Evolutionary conservation across 331 rosid species (phyloP), one percentile per base, ranked within the genome.

Genomic region (Erythrophleum ivorense): DNA sequence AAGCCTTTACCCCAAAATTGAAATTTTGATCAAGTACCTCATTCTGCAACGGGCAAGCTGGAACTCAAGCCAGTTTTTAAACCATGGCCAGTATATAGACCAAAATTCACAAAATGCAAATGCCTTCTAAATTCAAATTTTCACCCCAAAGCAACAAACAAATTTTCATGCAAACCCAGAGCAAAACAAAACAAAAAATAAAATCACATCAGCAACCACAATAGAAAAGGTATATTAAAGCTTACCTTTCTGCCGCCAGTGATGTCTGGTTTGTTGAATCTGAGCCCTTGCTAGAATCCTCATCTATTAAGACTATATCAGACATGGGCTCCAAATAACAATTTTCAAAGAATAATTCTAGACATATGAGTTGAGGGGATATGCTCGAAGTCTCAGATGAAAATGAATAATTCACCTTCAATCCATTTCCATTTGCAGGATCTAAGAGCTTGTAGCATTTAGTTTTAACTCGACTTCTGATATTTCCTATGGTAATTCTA

Each of bases 371-470:
- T 63, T 84, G 90, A 62, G 97, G 91, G 71, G 97, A 91, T 82
- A 89, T 71, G 84, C 83, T 90, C 40, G 97, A 89, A 77, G 84
- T 84, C 81, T 92, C 92, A 59, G 97, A 86, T 45, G 93, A 94
- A 90, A 96, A 96, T 78, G 90, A 89, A 86, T 94, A 94, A 46
- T 92, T 91, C 82, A 91, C 95, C 89, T 84, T 92, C 81, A 96
- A 92, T 79, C 99, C 99, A 62, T 88, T 90, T 84, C 98, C 98
- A 77, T 89, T 90, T 77, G 91, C 80, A 80, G 98, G 92, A 84
- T 89, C 95, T 78, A 94, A 81, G 83, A 96, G 98, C 72, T 70
- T 41, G 73, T 94, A 90, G 87, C 79, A 84, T 90, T 96, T 96
- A 53, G 85, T 91, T 84, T 87, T 89, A 76, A 93, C 86, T 69